A percentile compares a stretch with the other conserved stretches of the same genome.
Evolutionary conservation across 2,329 filamentous ascomycete genomes (phyloP).

Genomic region (Aspergillus felis): DNA sequence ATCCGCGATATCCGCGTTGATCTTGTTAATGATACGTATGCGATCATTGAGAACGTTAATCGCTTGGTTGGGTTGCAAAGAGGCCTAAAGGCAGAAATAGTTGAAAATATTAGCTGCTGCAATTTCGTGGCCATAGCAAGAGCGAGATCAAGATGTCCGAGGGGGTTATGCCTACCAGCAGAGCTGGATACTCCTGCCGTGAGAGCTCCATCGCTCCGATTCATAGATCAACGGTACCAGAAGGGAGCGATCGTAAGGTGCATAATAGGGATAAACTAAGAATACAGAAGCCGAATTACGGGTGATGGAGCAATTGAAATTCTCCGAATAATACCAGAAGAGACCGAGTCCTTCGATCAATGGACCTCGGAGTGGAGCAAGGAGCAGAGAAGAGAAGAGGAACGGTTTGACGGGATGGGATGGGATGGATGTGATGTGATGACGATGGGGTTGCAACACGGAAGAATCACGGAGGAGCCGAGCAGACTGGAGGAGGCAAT

Average conservation of each 20-base stretch:
- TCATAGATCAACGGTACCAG: slow-evolving; percentile 22
- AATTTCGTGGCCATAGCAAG: not conserved
- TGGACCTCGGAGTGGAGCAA: not conserved
- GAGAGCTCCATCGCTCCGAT: slow-evolving; percentile 64
- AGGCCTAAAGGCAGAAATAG: slow-evolving; percentile 53
- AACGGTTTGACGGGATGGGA: slow-evolving; percentile 15
- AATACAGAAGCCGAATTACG: slow-evolving; percentile 12
- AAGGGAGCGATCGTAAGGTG: slow-evolving; percentile 20
- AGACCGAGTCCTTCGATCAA: slow-evolving; percentile 12
- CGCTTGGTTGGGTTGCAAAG: slow-evolving; percentile 76
- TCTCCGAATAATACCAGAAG: not conserved
- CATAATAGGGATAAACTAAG: slow-evolving; percentile 30
- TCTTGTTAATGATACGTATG: slow-evolving; percentile 76
- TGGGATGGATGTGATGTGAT: slow-evolving; percentile 13
- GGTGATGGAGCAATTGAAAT: slow-evolving; percentile 18
- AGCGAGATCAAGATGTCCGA: not conserved
- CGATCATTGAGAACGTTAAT: slow-evolving; percentile 79
- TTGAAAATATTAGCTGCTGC: not conserved
- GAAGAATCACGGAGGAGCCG: slow-evolving; percentile 6
- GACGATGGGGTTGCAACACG: slow-evolving; percentile 7
- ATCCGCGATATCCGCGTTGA: slow-evolving; percentile 90
- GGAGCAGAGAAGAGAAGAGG: not conserved
- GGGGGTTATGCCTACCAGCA: slow-evolving; percentile 67
- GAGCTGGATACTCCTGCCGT: slow-evolving; percentile 84
- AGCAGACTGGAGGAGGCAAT: not conserved